Base-by-base conservation (phyloP, 2,329 filamentous ascomycete genomes). In the Escovopsis sp. region DNA sequence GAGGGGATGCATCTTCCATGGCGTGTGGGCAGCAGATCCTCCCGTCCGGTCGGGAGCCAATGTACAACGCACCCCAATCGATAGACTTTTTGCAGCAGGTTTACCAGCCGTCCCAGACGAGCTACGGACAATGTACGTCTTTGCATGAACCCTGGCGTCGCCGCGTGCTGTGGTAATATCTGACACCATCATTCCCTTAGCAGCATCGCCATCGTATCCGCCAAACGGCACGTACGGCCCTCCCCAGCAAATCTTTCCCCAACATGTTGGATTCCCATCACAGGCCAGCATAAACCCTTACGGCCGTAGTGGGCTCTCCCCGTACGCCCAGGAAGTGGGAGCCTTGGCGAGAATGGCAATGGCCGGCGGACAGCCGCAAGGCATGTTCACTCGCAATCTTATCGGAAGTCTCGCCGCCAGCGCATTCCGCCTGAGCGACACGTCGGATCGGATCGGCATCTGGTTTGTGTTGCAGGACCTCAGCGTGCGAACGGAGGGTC, bases 381-480 rank as follows among this genome's bases (percentile, higher is more conserved):
- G 85, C 43, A 93, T 94, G 85, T 94, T 89, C 57, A 95, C 88
- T 0, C 72, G 89, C 41, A 98, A 96, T 55, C 73, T 98, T 9
- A 96, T 98, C 49, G 91, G 91, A 2, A 94, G 85, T 59, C 68
- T 94, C 41, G 81, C 85, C 6, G 87, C 88, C 30, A 94, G 88
- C 55, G 89, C 89, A 2, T 89, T 88, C 56, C 77, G 82, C 30
- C 71, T 96, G 42, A 80, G 76, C 3, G 88, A 96, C 51, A 75
- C 79, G 1, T 69, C 83, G 12, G 81, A 85, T 49, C 84, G 85
- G 58, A 77, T 85, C 40, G 89, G 89, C 2, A 87, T 94, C 49
- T 98, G 89, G 89, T 98, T 98, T 55, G 84, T 98, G 38, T 69
- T 96, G 42, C 89, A 95, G 59, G 91, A 98, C 63, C 69, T 98